Base-by-base conservation (phyloP, 2,329 filamentous ascomycete species). In the Microthyrium microscopicum region DNA sequence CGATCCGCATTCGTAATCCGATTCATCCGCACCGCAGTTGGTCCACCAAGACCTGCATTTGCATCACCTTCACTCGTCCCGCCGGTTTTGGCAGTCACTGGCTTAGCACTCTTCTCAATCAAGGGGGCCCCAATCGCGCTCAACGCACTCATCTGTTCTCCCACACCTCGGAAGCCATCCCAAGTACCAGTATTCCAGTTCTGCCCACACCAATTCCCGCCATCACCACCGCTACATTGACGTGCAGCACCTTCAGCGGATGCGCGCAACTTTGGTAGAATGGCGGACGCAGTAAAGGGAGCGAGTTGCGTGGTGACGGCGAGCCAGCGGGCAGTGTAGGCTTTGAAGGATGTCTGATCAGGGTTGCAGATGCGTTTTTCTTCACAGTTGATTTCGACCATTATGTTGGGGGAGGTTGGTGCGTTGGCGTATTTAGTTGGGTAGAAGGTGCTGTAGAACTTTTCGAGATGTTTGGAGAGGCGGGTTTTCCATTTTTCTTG, bases 111-210 rank as follows among this genome's bases (percentile, higher is more conserved):
- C 7, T 20, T 31, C 15, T 19, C 43, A 31, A 77, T 66, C 49
- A 75, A 59, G 43, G 70, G 73, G 24, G 66, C 64, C 29, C 79
- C 61, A 5, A 77, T 64, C 7, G 77, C 61, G 45, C 78, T 71
- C 49, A 80, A 56, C 3, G 69, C 73, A 2, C 69, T 64, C 75
- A 81, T 80, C 52, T 79, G 73, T 49, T 79, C 73, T 4, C 76
- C 76, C 2, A 79, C 66, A 5, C 74, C 75, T 5, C 60, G 64
- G 2, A 58, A 60, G 17, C 69, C 68, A 44, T 77, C 73, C 39
- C 60, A 73, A 2, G 43, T 44, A 0, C 60, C 56, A 0, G 52
- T 44, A 26, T 58, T 63, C 76, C 76, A 81, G 43, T 64, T 64
- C 41, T 77, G 68, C 8, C 73, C 71, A 45, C 77, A 82, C 19